Evolutionary conservation across 352 stramenopile species (phyloP).

Genomic region (Phytophthora fragariae): DNA sequence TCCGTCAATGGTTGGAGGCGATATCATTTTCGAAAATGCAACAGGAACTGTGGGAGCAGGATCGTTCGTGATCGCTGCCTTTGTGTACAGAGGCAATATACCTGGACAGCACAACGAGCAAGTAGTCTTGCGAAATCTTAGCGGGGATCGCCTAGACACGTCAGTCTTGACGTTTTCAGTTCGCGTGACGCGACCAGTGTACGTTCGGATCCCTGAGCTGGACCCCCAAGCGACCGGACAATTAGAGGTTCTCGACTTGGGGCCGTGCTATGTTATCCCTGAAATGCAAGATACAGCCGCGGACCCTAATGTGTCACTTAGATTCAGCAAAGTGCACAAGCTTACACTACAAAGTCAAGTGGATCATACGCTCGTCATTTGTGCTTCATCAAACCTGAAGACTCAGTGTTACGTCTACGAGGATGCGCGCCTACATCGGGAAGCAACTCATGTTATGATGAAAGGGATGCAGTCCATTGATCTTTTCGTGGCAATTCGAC

Average conservation of each 20-base stretch:
- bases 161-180: constrained; percentile 70
- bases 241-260: constrained; percentile 79
- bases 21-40: constrained; percentile 77
- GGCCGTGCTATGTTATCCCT: constrained; percentile 84
- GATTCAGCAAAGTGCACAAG: constrained; percentile 91
- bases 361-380: constrained; percentile 72
- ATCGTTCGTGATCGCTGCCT: constrained; percentile 58
- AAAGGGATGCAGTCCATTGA: constrained; percentile 71
- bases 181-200: constrained; percentile 81
- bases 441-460: constrained; percentile 80
- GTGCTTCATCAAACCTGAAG: constrained; percentile 87
- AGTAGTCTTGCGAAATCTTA: constrained; percentile 86
- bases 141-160: constrained; percentile 78
- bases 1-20: constrained; percentile 47
- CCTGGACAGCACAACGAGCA: constrained; percentile 82
- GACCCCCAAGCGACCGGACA: constrained; percentile 80
- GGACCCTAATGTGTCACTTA: constrained; percentile 75
- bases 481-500: constrained; percentile 83
- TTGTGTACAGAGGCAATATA: constrained; percentile 69
- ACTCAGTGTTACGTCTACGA: constrained; percentile 92
- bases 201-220: constrained; percentile 85
- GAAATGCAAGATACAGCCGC: constrained; percentile 85
- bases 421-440: constrained; percentile 69
- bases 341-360: constrained; percentile 87
- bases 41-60: constrained; percentile 73